phyloP scores from a whole-genome alignment of 352 stramenopile species.

The Phytopythium boreale region DNA sequence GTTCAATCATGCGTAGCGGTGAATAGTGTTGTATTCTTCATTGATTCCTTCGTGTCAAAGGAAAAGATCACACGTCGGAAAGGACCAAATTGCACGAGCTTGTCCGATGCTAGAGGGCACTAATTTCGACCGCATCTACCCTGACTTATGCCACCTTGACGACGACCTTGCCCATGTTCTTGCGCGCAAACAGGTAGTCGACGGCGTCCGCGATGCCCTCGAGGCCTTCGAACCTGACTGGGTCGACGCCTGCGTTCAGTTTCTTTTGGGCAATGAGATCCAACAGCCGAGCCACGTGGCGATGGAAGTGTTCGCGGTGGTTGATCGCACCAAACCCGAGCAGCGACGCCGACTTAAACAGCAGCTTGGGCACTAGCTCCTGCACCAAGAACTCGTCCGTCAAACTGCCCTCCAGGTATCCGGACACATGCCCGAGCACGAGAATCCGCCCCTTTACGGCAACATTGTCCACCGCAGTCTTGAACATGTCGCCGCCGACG shows the following conservation, averaged over 20 bases:
- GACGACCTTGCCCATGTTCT: conserved; percentile 83
- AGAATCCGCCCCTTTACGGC: conserved; percentile 23
- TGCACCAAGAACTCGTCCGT: conserved; percentile 20
- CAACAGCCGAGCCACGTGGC: conserved; percentile 44
- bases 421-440: conserved; percentile 24
- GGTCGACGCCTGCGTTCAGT: conserved; percentile 46
- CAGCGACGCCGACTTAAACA: conserved; percentile 36
- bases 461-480: conserved; percentile 28
- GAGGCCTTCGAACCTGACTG: conserved; percentile 49
- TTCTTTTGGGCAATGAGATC: conserved; percentile 45
- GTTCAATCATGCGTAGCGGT: too few species aligned
- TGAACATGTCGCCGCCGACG: conserved; percentile 31
- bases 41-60: too few species aligned
- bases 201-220: conserved; percentile 59
- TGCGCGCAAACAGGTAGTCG: conserved; percentile 71
- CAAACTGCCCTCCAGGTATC: conserved; percentile 18
- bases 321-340: conserved; percentile 47
- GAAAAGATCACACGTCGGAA: too few species aligned
- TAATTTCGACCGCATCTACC: too few species aligned
- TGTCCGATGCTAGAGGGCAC: not conserved
- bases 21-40: too few species aligned
- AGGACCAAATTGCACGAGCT: too few species aligned
- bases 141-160: conserved; percentile 47
- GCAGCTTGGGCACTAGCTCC: conserved; percentile 29
- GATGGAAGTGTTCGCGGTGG: conserved; percentile 36